phyloP scores from a whole-genome alignment of 306 rosid genomes.

The Ammopiptanthus mongolicus region DNA sequence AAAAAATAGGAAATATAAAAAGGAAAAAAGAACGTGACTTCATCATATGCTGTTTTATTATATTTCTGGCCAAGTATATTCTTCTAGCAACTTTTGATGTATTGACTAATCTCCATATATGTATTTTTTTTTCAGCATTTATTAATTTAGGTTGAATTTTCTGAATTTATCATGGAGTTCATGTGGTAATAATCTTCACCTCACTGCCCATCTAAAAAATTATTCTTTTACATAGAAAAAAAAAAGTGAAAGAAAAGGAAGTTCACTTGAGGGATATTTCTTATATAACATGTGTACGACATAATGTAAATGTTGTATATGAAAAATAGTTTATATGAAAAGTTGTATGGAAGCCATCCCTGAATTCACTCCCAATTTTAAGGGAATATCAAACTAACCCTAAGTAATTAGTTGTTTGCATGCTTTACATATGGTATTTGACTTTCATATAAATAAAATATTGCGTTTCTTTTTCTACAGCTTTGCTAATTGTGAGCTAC shows the following conservation, averaged over 20 bases:
- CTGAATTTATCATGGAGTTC: background rate
- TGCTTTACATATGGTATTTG: background rate
- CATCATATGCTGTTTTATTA: background rate
- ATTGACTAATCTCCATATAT: background rate
- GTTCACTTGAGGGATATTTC: background rate
- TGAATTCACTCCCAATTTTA: background rate
- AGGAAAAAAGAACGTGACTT: background rate
- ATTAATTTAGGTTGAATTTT: background rate
- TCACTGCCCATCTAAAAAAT: background rate
- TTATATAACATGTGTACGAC: background rate
- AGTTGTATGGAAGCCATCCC: background rate
- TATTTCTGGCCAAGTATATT: background rate
- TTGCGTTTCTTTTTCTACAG: conserved; percentile 38
- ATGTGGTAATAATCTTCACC: background rate
- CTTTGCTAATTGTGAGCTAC: conserved; percentile 87
- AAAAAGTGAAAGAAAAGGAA: background rate
- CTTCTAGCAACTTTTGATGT: background rate
- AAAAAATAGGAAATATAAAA: background rate
- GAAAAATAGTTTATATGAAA: background rate
- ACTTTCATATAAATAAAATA: background rate
- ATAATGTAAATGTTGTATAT: background rate
- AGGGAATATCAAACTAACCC: background rate
- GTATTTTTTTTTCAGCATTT: background rate
- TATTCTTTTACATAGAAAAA: background rate
- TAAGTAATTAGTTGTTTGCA: background rate